phyloP scores from a whole-genome alignment of 352 stramenopile species.

The Pythium brassicae region DNA sequence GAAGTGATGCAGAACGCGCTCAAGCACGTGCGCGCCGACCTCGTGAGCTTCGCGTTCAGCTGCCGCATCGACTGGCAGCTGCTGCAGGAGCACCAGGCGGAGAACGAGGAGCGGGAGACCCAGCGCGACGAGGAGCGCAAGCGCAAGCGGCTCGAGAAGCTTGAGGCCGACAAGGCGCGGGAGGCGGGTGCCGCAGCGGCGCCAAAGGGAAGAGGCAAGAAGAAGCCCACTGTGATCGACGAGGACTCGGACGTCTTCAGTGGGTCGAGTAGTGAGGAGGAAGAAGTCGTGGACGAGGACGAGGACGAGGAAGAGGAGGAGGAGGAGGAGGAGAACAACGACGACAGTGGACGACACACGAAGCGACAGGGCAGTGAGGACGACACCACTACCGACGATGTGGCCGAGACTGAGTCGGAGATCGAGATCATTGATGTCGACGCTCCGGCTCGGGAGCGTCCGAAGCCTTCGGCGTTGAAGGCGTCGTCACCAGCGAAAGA shows the following conservation, averaged over 20 bases:
- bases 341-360: neutral
- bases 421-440: slow-evolving; percentile 9
- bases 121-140: slow-evolving; percentile 74
- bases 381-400: slow-evolving; percentile 18
- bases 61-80: slow-evolving; percentile 95
- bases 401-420: slow-evolving; percentile 10
- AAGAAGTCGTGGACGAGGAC: slow-evolving; percentile 23
- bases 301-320: slow-evolving; percentile 20
- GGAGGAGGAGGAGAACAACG: slow-evolving; percentile 3
- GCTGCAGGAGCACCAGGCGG: slow-evolving; percentile 84
- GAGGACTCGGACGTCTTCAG: slow-evolving; percentile 42
- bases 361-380: slow-evolving; percentile 22
- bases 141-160: slow-evolving; percentile 61
- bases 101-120: slow-evolving; percentile 73
- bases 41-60: slow-evolving; percentile 95
- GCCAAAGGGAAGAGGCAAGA: slow-evolving; percentile 28
- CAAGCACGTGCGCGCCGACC: slow-evolving; percentile 36
- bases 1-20: slow-evolving; percentile 93
- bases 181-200: slow-evolving; percentile 18
- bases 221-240: slow-evolving; percentile 37
- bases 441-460: neutral
- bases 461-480: neutral
- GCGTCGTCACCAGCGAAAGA: neutral
- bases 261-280: slow-evolving; percentile 24
- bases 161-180: slow-evolving; percentile 38